Evolutionary conservation across 257 asterid genomes (phyloP).

Genomic region (Pogostemon cablin): DNA sequence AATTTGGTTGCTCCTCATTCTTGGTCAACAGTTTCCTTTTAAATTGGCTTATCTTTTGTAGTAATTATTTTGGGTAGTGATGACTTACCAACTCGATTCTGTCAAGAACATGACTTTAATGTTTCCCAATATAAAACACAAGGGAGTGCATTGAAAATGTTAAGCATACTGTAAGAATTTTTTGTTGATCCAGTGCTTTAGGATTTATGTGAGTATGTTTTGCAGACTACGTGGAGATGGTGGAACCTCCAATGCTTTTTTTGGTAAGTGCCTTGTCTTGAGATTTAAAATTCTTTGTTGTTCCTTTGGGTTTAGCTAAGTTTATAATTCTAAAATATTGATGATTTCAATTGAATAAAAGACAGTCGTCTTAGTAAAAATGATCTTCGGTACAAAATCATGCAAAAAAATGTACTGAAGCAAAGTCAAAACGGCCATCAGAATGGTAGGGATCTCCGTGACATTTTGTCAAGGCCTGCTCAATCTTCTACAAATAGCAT

Average conservation of each 20-base stretch:
- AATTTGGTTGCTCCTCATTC: slow-evolving; percentile 14
- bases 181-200: slow-evolving; percentile 11
- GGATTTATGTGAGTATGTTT: slow-evolving; percentile 30
- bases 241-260: slow-evolving; percentile 40
- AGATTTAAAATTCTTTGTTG: slow-evolving; percentile 17
- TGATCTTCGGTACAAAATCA: slow-evolving; percentile 85
- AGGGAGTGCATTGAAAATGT: background rate
- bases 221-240: slow-evolving; percentile 69
- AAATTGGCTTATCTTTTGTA: background rate
- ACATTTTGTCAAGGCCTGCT: slow-evolving; percentile 83
- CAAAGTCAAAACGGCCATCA: slow-evolving; percentile 52
- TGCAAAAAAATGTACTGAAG: slow-evolving; percentile 51
- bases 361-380: slow-evolving; percentile 58
- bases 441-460: slow-evolving; percentile 72
- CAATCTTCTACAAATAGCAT: slow-evolving; percentile 58
- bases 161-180: background rate
- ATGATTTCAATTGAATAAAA: slow-evolving; percentile 41
- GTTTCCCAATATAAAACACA: slow-evolving; percentile 3
- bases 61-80: slow-evolving; percentile 4
- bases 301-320: slow-evolving; percentile 29
- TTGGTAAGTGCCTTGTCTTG: slow-evolving; percentile 51
- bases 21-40: slow-evolving; percentile 2
- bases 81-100: slow-evolving; percentile 20
- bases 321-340: slow-evolving; percentile 24
- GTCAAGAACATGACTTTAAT: background rate